Base-by-base conservation (phyloP, 2,329 filamentous ascomycete genomes). In the Corynespora cassiicola region DNA sequence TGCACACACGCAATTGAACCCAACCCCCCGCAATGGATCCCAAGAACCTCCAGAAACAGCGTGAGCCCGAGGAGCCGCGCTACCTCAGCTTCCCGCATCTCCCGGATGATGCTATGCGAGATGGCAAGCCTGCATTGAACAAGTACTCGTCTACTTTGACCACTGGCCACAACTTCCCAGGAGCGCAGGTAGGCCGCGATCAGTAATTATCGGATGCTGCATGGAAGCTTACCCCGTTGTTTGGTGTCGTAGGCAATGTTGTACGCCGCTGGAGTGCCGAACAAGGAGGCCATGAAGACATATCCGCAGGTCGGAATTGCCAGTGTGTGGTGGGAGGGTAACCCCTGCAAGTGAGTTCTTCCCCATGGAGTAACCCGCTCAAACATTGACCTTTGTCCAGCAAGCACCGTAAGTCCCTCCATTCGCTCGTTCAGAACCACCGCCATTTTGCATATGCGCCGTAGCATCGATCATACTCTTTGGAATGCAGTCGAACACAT, bases 271-370 rank as follows among this genome's bases (percentile, higher is more conserved):
- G 92, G 92, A 16, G 87, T 97, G 21, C 88, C 90, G 2, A 82
- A 90, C 62, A 79, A 83, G 57, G 77, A 94, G 39, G 83, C 85
- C 60, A 95, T 97, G 88, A 91, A 92, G 72, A 92, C 80, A 40
- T 87, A 87, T 36, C 89, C 92, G 9, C 92, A 97, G 50, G 88
- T 97, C 17, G 92, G 92, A 41, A 83, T 96, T 61, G 87, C 90
- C 6, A 90, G 87, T 5, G 88, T 96, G 4, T 96, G 91, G 91
- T 97, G 91, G 91, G 90, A 96, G 71, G 92, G 92, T 18, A 96
- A 96, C 65, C 89, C 92, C 23, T 96, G 91, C 82, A 96, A 96
- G 85, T 88, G 70, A 72, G 85, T 78, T 20, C 27, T 39, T 34
- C 25, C 31, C 44, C 47, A 47, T 36, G 24, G 14, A 21, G 15